A percentile compares a stretch with the other conserved stretches of the same genome.
Conservation (phyloP, 352 stramenopile species). For the Globisporangium cederbergense region DNA sequence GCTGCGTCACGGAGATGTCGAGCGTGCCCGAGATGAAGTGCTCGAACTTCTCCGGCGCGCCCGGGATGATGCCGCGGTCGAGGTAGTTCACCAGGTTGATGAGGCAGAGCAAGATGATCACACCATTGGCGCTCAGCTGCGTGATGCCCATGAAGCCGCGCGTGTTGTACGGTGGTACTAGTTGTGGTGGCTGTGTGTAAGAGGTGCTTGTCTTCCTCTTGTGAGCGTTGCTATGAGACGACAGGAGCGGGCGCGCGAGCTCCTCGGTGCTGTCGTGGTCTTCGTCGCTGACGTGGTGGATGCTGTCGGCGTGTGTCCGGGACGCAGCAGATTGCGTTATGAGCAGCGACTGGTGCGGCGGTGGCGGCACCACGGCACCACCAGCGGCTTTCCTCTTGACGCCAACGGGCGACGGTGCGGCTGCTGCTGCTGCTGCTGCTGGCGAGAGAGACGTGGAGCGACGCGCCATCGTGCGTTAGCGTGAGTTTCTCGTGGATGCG, state of each 20-base stretch:
- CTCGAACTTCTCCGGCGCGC: constrained; percentile 89
- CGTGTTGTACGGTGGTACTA: background rate
- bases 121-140: constrained; percentile 44
- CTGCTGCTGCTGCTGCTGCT: background rate
- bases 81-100: constrained; percentile 95
- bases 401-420: background rate
- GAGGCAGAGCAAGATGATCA: constrained; percentile 82
- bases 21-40: constrained; percentile 88
- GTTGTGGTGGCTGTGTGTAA: background rate
- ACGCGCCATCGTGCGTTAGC: background rate
- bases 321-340: constrained; percentile 8
- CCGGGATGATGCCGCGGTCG: constrained; percentile 94
- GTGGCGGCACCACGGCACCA: background rate
- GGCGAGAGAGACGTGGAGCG: constrained; percentile 4
- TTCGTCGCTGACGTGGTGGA: background rate
- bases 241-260: constrained; percentile 8
- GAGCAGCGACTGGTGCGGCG: background rate
- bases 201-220: background rate
- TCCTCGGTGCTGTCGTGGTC: constrained; percentile 5
- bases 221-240: background rate
- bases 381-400: background rate
- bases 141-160: constrained; percentile 3
- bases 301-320: background rate
- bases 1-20: constrained; percentile 47
- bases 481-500: background rate